A percentile compares a stretch with the other conserved stretches of the same genome.
phyloP scores from a whole-genome alignment of 805 yeast species.

The baker's yeast (Saccharomyces cerevisiae) region DNA sequence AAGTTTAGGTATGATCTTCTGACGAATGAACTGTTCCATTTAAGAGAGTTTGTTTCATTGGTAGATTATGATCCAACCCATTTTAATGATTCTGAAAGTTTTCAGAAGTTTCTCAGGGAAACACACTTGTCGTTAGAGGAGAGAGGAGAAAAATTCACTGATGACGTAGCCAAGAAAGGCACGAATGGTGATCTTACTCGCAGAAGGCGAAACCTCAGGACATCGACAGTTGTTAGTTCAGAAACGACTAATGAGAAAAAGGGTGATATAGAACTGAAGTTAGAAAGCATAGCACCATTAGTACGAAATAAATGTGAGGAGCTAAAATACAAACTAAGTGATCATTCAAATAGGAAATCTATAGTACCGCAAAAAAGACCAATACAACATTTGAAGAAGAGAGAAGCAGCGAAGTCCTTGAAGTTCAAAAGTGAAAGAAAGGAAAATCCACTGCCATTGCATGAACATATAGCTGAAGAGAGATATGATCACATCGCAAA shows the following conservation, averaged over 20 bases:
- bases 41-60: constrained; percentile 52
- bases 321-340: constrained; percentile 5
- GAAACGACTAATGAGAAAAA: constrained; percentile 2
- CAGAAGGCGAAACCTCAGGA: constrained; percentile 11
- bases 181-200: not conserved
- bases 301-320: constrained; percentile 15
- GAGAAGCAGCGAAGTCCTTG: not conserved
- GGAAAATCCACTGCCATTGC: not conserved
- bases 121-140: constrained; percentile 8
- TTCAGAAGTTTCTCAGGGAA: constrained; percentile 28
- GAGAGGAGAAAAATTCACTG: constrained; percentile 4
- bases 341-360: not conserved
- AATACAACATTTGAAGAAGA: not conserved
- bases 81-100: constrained; percentile 31
- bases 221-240: constrained; percentile 6
- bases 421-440: not conserved
- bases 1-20: constrained; percentile 40
- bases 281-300: constrained; percentile 6
- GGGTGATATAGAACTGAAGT: constrained; percentile 3
- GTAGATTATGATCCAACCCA: constrained; percentile 51
- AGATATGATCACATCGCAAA: not conserved
- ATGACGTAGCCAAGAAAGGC: constrained; percentile 2
- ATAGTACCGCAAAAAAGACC: not conserved
- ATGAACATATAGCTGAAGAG: not conserved
- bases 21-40: constrained; percentile 55